These are phyloP conservation scores for Chaetomium sp. DNA, from an alignment of 2,329 filamentous ascomycete genomes.

Conservation along the genomic window DNA sequence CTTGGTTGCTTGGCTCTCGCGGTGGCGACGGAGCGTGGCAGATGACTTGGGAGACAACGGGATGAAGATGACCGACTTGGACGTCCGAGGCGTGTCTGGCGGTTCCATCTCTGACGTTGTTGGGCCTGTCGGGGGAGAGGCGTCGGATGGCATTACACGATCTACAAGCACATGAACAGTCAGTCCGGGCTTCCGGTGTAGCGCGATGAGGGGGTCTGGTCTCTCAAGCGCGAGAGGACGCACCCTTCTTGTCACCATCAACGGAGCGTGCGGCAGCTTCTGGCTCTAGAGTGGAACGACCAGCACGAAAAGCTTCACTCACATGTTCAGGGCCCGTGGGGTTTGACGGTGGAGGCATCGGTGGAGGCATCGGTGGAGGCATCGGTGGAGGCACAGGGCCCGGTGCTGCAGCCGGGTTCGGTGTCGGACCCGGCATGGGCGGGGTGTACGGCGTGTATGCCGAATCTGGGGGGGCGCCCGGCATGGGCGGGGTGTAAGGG, in stretches of 20 bases:
- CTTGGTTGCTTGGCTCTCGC: conserved; percentile 38
- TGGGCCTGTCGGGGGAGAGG: conserved; percentile 1
- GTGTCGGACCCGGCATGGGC: conserved; percentile 42
- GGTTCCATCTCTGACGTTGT: conserved; percentile 19
- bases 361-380: conserved; percentile 17
- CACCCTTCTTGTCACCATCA: conserved; percentile 35
- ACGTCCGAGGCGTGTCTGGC: conserved; percentile 27
- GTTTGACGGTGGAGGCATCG: conserved; percentile 8
- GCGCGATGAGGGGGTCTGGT: neutral
- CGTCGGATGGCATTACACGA: conserved; percentile 29
- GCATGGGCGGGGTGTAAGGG: neutral
- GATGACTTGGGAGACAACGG: conserved; percentile 55
- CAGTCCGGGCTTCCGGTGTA: neutral
- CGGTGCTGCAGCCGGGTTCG: conserved; percentile 31
- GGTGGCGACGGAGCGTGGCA: conserved; percentile 49
- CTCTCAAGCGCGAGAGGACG: conserved; percentile 33
- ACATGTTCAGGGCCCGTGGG: conserved; percentile 37
- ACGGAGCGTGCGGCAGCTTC: conserved; percentile 26
- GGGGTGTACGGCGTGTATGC: conserved; percentile 43
- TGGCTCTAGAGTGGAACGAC: conserved; percentile 31
- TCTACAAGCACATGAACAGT: conserved; percentile 23
- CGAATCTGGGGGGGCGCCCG: conserved; percentile 26
- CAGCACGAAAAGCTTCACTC: conserved; percentile 37
- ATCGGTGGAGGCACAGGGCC: conserved; percentile 18
- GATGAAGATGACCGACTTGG: conserved; percentile 51